phyloP scores from a whole-genome alignment of 352 stramenopile genomes.

The Pythium periplocum region DNA sequence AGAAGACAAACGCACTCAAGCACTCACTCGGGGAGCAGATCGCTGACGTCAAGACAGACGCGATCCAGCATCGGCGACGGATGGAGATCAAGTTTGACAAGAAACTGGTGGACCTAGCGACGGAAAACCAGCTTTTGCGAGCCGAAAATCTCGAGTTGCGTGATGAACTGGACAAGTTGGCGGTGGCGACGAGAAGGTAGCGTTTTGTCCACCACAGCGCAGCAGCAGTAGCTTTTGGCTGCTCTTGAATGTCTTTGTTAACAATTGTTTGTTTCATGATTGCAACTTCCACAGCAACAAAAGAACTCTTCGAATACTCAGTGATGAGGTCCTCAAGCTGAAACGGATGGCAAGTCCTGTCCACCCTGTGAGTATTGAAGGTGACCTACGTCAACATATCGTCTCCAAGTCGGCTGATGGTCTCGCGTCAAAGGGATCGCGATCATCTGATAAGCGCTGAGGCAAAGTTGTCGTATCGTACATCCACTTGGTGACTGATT shows the following conservation, averaged over 20 bases:
- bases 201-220: background rate
- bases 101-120: constrained; percentile 32
- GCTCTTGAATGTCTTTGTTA: constrained; percentile 1
- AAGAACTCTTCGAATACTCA: constrained; percentile 34
- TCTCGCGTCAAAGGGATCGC: too few relatives aligned
- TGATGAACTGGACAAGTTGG: constrained; percentile 21
- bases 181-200: constrained; percentile 22
- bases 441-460: too few relatives aligned
- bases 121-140: constrained; percentile 33
- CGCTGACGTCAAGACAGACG: constrained; percentile 15
- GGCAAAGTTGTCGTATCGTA: too few relatives aligned
- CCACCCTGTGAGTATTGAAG: background rate
- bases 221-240: too few relatives aligned
- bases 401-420: too few relatives aligned
- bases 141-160: constrained; percentile 38
- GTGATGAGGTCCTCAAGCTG: constrained; percentile 44
- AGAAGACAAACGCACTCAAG: constrained; percentile 21
- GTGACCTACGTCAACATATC: too few relatives aligned
- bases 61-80: constrained; percentile 16
- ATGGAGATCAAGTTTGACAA: constrained; percentile 34
- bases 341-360: constrained; percentile 22
- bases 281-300: constrained; percentile 24
- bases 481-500: too few relatives aligned
- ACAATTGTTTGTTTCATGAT: too few relatives aligned
- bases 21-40: constrained; percentile 24